These are phyloP conservation scores for Leccinum griseonigrum DNA, from an alignment of 1,284 basidiomycete genomes.

Conservation along the genomic window DNA sequence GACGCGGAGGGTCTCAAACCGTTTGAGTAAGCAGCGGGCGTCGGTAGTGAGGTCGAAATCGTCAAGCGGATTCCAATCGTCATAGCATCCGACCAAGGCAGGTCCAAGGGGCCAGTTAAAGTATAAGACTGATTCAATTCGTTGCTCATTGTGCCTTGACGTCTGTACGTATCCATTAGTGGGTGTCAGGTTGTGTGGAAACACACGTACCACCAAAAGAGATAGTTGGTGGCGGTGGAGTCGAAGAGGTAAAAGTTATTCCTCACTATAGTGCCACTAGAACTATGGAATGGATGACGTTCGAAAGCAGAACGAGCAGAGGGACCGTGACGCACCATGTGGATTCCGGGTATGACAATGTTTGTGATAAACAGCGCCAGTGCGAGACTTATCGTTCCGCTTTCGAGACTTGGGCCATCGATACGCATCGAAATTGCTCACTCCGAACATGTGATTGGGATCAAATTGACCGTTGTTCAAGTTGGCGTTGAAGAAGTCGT, in stretches of 20 bases:
- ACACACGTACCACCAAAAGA: conserved; percentile 67
- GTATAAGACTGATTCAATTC: conserved; percentile 85
- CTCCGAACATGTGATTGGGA: conserved; percentile 85
- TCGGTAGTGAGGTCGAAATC: conserved; percentile 89
- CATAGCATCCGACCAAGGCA: conserved; percentile 75
- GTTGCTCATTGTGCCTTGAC: conserved; percentile 87
- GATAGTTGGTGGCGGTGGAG: conserved; percentile 82
- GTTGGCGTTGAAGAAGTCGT: conserved; percentile 80
- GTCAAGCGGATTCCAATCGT: conserved; percentile 87
- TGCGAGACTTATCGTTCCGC: conserved; percentile 74
- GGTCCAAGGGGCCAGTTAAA: conserved; percentile 86
- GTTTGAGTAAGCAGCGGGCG: conserved; percentile 68
- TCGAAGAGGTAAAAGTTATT: conserved; percentile 86
- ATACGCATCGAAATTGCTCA: conserved; percentile 93
- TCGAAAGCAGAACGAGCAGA: background rate
- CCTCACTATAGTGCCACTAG: conserved; percentile 83
- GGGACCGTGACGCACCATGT: conserved; percentile 59
- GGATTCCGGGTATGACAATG: conserved; percentile 83
- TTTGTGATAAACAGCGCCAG: conserved; percentile 77
- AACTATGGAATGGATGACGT: conserved; percentile 5
- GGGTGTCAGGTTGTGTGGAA: background rate
- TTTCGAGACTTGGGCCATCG: conserved; percentile 85
- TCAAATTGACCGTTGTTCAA: conserved; percentile 69
- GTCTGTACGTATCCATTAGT: conserved; percentile 43
- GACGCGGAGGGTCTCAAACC: conserved; percentile 68